Percentiles rank a stretch among this genome's conserved stretches.
Conservation (phyloP, 2,329 filamentous ascomycete genomes). For the Trichocomaceae sp. region DNA sequence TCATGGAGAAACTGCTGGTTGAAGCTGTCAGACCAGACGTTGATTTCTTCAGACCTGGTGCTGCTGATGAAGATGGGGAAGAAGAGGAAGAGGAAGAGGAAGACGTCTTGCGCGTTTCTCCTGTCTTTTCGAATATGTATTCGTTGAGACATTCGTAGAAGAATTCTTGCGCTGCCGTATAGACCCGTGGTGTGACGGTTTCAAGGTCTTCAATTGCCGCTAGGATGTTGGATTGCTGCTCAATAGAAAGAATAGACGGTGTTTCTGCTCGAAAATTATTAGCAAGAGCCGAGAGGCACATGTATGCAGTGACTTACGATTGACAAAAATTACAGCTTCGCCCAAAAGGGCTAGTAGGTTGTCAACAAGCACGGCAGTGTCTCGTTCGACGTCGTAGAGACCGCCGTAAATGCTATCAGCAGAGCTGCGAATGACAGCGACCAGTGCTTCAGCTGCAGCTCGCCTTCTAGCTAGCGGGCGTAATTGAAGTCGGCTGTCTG, state of each 20-base stretch:
- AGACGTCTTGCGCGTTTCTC: conserved; percentile 3
- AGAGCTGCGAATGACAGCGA: conserved; percentile 78
- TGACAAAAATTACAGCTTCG: conserved; percentile 72
- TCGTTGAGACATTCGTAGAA: conserved; percentile 69
- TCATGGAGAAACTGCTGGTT: conserved; percentile 60
- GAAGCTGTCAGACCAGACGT: conserved; percentile 49
- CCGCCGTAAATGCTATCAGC: conserved; percentile 88
- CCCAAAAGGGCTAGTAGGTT: conserved; percentile 77
- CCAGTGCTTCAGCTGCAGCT: conserved; percentile 65
- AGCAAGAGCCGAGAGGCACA: background rate
- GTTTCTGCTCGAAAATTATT: conserved; percentile 37
- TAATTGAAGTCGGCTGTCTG: conserved; percentile 36
- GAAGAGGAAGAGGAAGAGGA: conserved; percentile 35
- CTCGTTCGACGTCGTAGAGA: conserved; percentile 71
- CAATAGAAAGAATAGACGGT: conserved; percentile 55
- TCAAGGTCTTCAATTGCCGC: conserved; percentile 74
- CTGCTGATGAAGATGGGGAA: conserved; percentile 38
- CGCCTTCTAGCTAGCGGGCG: conserved; percentile 56
- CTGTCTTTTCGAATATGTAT: conserved; percentile 34
- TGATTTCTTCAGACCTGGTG: conserved; percentile 60
- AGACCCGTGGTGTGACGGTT: conserved; percentile 67
- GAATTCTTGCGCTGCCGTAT: conserved; percentile 68
- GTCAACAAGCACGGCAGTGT: conserved; percentile 81
- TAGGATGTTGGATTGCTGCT: conserved; percentile 68
- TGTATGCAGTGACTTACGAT: conserved; percentile 39